A percentile compares a stretch with the other conserved stretches of the same genome.
phyloP scores from a whole-genome alignment of 768 basidiomycete genomes.

The Rubroboletus satanas region DNA sequence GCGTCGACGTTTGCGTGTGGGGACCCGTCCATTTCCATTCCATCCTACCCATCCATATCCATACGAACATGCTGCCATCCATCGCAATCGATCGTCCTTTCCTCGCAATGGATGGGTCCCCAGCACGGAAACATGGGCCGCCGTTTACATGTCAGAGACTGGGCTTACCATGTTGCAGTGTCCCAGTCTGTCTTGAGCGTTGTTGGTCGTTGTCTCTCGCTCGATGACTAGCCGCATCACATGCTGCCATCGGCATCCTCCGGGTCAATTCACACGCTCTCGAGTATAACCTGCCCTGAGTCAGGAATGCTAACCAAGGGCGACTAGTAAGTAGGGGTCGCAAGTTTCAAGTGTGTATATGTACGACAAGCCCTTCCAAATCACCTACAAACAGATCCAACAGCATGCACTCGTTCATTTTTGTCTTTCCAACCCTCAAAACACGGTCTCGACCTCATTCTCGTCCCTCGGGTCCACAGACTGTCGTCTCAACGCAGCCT shows the following conservation, averaged over 20 bases:
- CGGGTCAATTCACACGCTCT: conserved; percentile 20
- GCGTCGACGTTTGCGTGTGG: neutral
- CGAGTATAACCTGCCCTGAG: conserved; percentile 27
- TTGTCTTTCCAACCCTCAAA: conserved; percentile 6
- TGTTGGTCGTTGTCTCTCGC: conserved; percentile 3
- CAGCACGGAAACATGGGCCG: neutral
- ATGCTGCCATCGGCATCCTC: conserved; percentile 18
- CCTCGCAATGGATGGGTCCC: neutral
- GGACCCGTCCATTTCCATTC: conserved; percentile 5
- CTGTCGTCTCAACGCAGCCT: conserved; percentile 36
- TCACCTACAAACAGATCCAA: neutral
- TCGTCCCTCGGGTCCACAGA: conserved; percentile 22
- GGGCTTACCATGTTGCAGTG: conserved; percentile 30
- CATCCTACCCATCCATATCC: neutral
- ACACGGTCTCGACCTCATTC: conserved; percentile 20
- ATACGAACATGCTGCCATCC: conserved; percentile 2
- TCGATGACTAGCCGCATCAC: conserved; percentile 1
- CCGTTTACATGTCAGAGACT: neutral
- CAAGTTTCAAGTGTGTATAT: neutral
- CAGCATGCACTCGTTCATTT: no score
- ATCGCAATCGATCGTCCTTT: neutral
- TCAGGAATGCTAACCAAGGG: no score
- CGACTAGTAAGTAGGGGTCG: no score
- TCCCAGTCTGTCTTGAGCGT: conserved; percentile 22
- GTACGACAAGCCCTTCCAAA: neutral